These are phyloP conservation scores for Liriodendron chinense DNA, from an alignment of 164 flowering plant species.

Conservation along the genomic window DNA sequence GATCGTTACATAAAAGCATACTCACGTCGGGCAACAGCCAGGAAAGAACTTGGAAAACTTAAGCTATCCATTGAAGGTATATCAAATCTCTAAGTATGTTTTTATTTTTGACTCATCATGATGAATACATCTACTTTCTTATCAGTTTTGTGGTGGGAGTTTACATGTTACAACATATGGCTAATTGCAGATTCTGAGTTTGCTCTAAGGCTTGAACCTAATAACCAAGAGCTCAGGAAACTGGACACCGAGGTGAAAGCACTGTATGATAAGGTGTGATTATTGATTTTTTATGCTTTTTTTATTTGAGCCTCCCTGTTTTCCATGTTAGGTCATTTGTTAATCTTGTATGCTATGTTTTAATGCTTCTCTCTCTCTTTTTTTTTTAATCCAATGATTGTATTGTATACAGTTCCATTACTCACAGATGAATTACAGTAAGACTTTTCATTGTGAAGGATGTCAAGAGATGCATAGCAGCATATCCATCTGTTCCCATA, in stretches of 20 bases:
- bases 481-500: neutral
- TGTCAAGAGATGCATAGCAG: neutral
- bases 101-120: neutral
- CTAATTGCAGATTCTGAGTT: constrained; percentile 79
- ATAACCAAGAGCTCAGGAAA: constrained; percentile 85
- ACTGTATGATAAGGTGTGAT: constrained; percentile 59
- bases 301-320: neutral
- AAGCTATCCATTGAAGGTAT: constrained; percentile 81
- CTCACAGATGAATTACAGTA: neutral
- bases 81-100: constrained; percentile 3
- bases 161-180: constrained; percentile 3
- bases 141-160: constrained; percentile 4
- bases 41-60: constrained; percentile 84
- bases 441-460: neutral
- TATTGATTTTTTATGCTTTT: neutral
- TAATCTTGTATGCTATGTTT: too few relatives aligned
- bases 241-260: constrained; percentile 69
- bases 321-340: neutral
- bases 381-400: neutral
- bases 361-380: neutral
- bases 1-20: constrained; percentile 95
- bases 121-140: neutral
- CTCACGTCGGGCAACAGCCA: constrained; percentile 93
- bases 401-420: neutral
- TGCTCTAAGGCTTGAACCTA: constrained; percentile 88